Evolutionary conservation across 2,329 filamentous ascomycete species (phyloP).

Genomic region (Penicillium sp.): DNA sequence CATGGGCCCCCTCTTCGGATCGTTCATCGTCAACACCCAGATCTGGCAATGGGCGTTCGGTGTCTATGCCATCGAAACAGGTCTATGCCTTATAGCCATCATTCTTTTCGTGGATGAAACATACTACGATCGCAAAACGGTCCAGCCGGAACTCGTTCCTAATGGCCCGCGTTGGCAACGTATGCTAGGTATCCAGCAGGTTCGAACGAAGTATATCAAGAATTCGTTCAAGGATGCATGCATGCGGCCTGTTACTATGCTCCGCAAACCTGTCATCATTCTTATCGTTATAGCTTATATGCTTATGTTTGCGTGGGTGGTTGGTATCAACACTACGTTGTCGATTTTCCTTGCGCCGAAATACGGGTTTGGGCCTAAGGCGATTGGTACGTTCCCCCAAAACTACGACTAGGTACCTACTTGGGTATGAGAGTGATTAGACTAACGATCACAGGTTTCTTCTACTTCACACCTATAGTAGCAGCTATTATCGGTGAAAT

Average conservation of each 20-base stretch:
- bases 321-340: constrained; percentile 58
- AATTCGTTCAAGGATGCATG: constrained; percentile 35
- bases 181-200: constrained; percentile 39
- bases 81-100: constrained; percentile 33
- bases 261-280: constrained; percentile 42
- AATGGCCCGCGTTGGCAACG: constrained; percentile 32
- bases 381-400: constrained; percentile 46
- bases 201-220: constrained; percentile 26
- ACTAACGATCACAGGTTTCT: constrained; percentile 36
- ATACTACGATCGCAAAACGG: constrained; percentile 36
- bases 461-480: constrained; percentile 61
- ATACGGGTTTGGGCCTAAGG: constrained; percentile 52
- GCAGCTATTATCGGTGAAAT: constrained; percentile 56
- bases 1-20: constrained; percentile 33
- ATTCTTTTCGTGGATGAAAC: constrained; percentile 41
- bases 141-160: constrained; percentile 20
- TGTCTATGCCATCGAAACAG: constrained; percentile 35
- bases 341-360: constrained; percentile 53
- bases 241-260: constrained; percentile 37
- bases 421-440: background rate
- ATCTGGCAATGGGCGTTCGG: constrained; percentile 40
- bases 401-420: background rate
- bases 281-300: constrained; percentile 40
- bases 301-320: constrained; percentile 44
- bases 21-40: constrained; percentile 40